These are phyloP conservation scores for Malassezia yamatoensis DNA, from an alignment of 1,284 basidiomycete genomes.

Conservation along the genomic window DNA sequence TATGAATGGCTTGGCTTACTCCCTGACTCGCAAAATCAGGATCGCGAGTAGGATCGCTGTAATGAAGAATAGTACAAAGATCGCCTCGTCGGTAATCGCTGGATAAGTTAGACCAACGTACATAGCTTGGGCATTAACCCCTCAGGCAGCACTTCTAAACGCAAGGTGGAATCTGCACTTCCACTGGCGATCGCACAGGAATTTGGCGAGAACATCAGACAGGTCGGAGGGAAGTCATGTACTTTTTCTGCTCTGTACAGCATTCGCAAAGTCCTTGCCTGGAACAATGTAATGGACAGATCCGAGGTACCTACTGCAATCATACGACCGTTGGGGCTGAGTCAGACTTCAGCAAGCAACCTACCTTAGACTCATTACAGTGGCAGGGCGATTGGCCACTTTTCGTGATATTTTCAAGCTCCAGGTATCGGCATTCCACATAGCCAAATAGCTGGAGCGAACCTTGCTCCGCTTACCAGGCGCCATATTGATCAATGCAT, in stretches of 20 bases:
- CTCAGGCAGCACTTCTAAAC: slow-evolving; percentile 64
- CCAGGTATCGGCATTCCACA: slow-evolving; percentile 43
- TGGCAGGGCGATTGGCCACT: slow-evolving; percentile 40
- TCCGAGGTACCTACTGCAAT: slow-evolving; percentile 82
- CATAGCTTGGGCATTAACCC: slow-evolving; percentile 5
- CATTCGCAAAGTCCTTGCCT: slow-evolving; percentile 67
- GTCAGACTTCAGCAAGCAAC: background rate
- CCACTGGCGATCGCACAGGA: slow-evolving; percentile 75
- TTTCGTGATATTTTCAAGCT: slow-evolving; percentile 30
- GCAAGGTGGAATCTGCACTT: slow-evolving; percentile 82
- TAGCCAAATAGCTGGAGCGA: slow-evolving; percentile 38
- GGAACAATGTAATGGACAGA: slow-evolving; percentile 71
- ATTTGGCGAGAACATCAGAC: slow-evolving; percentile 68
- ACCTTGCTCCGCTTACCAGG: slow-evolving; percentile 29
- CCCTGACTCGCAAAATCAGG: background rate
- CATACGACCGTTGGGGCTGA: slow-evolving; percentile 60
- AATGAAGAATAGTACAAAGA: slow-evolving; percentile 12
- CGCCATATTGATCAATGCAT: slow-evolving; percentile 21
- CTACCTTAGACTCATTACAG: slow-evolving; percentile 26
- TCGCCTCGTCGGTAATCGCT: slow-evolving; percentile 13
- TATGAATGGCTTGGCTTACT: background rate
- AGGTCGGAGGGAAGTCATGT: slow-evolving; percentile 87
- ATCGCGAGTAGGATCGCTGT: background rate
- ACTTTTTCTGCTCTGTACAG: slow-evolving; percentile 77
- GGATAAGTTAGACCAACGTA: background rate